Percentiles rank a stretch among this genome's conserved stretches.
Evolutionary conservation across 108 stramenopile species (phyloP).

Genomic region (Nannochloropsis oceanica): DNA sequence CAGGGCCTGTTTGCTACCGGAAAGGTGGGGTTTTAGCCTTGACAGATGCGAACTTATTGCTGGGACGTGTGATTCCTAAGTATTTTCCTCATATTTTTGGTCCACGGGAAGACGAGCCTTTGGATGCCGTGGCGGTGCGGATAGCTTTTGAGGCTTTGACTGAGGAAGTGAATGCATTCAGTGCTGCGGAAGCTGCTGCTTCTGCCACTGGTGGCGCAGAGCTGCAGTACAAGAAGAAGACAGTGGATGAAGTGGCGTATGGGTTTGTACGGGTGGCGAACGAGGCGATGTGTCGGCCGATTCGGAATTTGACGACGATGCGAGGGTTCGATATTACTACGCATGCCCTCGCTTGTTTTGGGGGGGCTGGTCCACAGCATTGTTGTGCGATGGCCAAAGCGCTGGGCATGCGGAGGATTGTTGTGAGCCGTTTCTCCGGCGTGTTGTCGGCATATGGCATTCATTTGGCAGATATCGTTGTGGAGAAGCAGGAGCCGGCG

Average conservation of each 20-base stretch:
- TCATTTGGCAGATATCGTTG: conserved; percentile 76
- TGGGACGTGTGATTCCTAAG: conserved; percentile 75
- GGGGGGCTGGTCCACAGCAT: conserved; percentile 97
- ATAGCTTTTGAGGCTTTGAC: conserved; percentile 60
- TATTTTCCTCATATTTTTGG: conserved; percentile 94
- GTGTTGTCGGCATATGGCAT: conserved; percentile 91
- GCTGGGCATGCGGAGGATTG: conserved; percentile 75
- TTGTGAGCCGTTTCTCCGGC: conserved; percentile 84
- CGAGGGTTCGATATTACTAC: conserved; percentile 63
- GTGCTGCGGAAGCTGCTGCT: not conserved
- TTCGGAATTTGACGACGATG: conserved; percentile 96
- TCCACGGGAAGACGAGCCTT: conserved; percentile 76
- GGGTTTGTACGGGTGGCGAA: conserved; percentile 96
- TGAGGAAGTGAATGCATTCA: conserved; percentile 38
- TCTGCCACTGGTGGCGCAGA: not conserved
- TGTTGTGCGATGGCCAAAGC: conserved; percentile 75
- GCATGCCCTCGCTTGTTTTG: conserved; percentile 83
- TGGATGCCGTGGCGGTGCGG: conserved; percentile 72
- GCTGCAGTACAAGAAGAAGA: not conserved
- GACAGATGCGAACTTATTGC: conserved; percentile 91
- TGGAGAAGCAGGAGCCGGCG: conserved; percentile 74
- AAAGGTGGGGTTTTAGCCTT: conserved; percentile 84
- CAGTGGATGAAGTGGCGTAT: conserved; percentile 56
- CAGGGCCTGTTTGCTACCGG: conserved; percentile 94
- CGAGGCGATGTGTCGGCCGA: conserved; percentile 98